Percentiles rank a stretch among this genome's conserved stretches.
These are phyloP conservation scores for Rheum nobile DNA, from an alignment of 148 eudicot genomes.

Conservation along the genomic window DNA sequence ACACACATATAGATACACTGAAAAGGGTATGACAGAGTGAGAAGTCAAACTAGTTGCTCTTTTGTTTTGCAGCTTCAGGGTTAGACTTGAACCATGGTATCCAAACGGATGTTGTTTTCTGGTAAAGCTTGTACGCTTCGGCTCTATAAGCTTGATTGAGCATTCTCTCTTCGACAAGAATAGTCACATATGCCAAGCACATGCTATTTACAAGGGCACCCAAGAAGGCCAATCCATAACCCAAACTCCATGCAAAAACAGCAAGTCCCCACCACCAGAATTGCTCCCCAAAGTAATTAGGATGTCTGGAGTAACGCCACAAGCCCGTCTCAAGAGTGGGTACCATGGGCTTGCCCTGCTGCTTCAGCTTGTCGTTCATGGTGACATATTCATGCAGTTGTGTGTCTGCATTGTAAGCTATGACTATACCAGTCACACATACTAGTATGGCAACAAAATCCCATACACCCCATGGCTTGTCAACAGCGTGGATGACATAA, in stretches of 20 bases:
- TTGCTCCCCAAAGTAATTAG: slow-evolving; percentile 95
- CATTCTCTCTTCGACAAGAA: slow-evolving; percentile 79
- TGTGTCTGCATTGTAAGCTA: slow-evolving; percentile 73
- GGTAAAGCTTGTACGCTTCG: slow-evolving; percentile 61
- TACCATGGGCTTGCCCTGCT: slow-evolving; percentile 30
- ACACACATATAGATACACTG: not conserved
- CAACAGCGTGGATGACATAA: slow-evolving; percentile 51
- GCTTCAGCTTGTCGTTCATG: slow-evolving; percentile 40
- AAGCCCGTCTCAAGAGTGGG: slow-evolving; percentile 59
- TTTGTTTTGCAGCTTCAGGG: slow-evolving; percentile 33
- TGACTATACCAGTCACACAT: slow-evolving; percentile 47
- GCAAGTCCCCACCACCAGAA: slow-evolving; percentile 98
- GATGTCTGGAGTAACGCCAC: slow-evolving; percentile 83
- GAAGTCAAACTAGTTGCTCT: slow-evolving; percentile 24
- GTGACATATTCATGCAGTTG: slow-evolving; percentile 53
- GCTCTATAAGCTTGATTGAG: slow-evolving; percentile 47
- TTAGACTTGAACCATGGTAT: slow-evolving; percentile 77
- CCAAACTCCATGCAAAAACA: slow-evolving; percentile 68
- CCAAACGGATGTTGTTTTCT: slow-evolving; percentile 76
- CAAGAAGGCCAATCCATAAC: slow-evolving; percentile 40
- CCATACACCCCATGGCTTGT: slow-evolving; percentile 50
- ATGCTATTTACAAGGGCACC: slow-evolving; percentile 62
- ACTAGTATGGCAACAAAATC: slow-evolving; percentile 39
- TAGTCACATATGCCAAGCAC: slow-evolving; percentile 73
- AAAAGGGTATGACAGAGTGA: not conserved